These are phyloP conservation scores for Planoprotostelium fungivorum DNA, from an alignment of 78 protist species.

Conservation along the genomic window DNA sequence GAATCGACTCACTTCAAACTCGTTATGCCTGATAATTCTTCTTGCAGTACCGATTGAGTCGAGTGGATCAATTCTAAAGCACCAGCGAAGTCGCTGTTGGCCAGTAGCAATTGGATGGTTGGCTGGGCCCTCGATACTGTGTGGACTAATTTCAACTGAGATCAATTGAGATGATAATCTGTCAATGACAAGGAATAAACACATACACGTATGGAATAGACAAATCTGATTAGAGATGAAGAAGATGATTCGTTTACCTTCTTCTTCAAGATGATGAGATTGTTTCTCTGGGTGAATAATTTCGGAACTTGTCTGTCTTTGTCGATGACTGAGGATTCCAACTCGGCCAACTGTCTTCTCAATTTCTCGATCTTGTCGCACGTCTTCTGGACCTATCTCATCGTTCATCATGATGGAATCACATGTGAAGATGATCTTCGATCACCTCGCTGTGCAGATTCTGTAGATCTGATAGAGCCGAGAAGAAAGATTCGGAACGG, in stretches of 20 bases:
- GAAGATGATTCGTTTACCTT: background rate
- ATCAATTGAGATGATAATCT: too few species aligned
- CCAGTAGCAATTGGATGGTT: slow-evolving; percentile 29
- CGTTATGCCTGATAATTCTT: background rate
- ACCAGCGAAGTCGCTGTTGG: slow-evolving; percentile 50
- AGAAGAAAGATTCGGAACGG: background rate
- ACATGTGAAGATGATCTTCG: background rate
- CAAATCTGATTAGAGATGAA: background rate
- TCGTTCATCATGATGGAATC: background rate
- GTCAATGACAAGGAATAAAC: too few species aligned
- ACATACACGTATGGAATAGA: too few species aligned
- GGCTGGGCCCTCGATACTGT: slow-evolving; percentile 23
- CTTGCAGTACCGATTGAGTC: slow-evolving; percentile 13
- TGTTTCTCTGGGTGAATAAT: background rate
- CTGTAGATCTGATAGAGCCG: background rate
- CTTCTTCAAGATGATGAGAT: background rate
- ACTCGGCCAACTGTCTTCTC: background rate
- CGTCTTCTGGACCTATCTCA: background rate
- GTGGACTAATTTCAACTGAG: background rate
- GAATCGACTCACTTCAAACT: background rate
- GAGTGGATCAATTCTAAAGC: slow-evolving; percentile 35
- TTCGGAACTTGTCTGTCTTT: background rate
- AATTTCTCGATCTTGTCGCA: background rate
- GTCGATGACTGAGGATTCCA: background rate
- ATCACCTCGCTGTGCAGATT: background rate